Base-by-base conservation (phyloP, 345 rosid genomes). In the Rhizophora apiculata region DNA sequence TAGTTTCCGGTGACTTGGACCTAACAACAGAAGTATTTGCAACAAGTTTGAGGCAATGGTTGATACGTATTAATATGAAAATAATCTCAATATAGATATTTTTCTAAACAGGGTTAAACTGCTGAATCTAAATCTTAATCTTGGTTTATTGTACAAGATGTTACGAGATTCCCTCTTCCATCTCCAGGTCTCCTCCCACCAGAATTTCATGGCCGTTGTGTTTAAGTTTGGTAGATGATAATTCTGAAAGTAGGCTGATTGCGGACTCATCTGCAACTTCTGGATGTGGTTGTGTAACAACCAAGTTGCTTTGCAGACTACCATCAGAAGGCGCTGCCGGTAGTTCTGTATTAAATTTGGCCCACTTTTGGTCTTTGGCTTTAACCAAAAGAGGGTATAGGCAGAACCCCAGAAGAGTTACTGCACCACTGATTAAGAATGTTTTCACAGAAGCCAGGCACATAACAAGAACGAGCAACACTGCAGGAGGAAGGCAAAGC, bases 381-480 rank as follows among this genome's bases (percentile, higher is more conserved):
- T 74, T 77, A 49, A 76, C 76, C 63, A 88, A 67, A 68, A 69
- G 8, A 8, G 90, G 95, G 70, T 91, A 85, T 26, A 91, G 21
- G 36, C 88, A 49, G 72, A 91, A 66, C 59, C 98, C 98, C 6
- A 83, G 46, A 58, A 80, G 22, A 62, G 87, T 75, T 51, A 88
- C 89, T 1, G 51, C 55, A 5, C 86, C 90, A n/a, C 93, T 88
- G 52, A 91, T 78, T 21, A 94, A 1, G 72, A 84, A 81, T 53
- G 96, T 94, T 76, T 61, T 84, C 16, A 71, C 9, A 46, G 96
- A 82, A 63, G 97, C 96, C 63, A 89, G 73, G 76, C 84, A 83
- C 98, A 94, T 94, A 31, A 91, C 95, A 36, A 89, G 88, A 76
- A 88, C 72, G 59, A 89, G 89, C 75, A 94, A 82, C 48, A 82